Conservation (phyloP, 805 yeast genomes). For the Ascoidea rubescens region DNA sequence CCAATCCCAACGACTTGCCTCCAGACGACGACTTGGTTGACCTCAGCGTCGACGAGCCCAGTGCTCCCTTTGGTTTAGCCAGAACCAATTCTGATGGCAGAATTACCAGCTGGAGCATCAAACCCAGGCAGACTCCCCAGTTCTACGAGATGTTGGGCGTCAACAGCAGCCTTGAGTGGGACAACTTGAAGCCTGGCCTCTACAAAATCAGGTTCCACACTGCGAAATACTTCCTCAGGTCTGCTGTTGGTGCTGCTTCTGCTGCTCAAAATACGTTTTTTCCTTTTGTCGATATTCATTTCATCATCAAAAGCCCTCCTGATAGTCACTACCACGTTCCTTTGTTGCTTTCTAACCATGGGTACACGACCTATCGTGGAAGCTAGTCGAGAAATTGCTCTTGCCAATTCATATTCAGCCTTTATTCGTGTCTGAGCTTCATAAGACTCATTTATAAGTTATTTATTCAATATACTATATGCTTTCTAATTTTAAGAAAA, state of each 20-base stretch:
- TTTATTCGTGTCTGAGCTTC: too few species aligned
- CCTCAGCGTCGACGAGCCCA: slow-evolving; percentile 15
- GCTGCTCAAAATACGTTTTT: slow-evolving; percentile 45
- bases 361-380: slow-evolving; percentile 88
- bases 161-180: slow-evolving; percentile 24
- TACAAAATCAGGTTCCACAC: slow-evolving; percentile 72
- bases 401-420: too few species aligned
- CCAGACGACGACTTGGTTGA: slow-evolving; percentile 1
- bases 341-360: slow-evolving; percentile 65
- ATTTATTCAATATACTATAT: too few species aligned
- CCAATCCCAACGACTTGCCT: slow-evolving; percentile 9
- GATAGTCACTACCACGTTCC: slow-evolving; percentile 87
- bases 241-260: slow-evolving; percentile 13
- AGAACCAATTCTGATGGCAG: slow-evolving; percentile 76
- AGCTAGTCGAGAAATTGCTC: slow-evolving; percentile 22
- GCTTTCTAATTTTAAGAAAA: too few species aligned
- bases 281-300: slow-evolving; percentile 76
- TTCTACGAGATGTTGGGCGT: slow-evolving; percentile 20
- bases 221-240: slow-evolving; percentile 40
- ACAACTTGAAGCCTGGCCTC: slow-evolving; percentile 38
- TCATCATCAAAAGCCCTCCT: slow-evolving; percentile 51
- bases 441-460: too few species aligned
- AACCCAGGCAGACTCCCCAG: slow-evolving; percentile 18
- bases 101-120: slow-evolving; percentile 48
- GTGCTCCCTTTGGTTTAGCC: slow-evolving; percentile 48